Percentiles rank a stretch among this genome's conserved stretches.
Evolutionary conservation across 371 early-diverging fungal genomes (phyloP).

Genomic region (Lichtheimia hyalospora): DNA sequence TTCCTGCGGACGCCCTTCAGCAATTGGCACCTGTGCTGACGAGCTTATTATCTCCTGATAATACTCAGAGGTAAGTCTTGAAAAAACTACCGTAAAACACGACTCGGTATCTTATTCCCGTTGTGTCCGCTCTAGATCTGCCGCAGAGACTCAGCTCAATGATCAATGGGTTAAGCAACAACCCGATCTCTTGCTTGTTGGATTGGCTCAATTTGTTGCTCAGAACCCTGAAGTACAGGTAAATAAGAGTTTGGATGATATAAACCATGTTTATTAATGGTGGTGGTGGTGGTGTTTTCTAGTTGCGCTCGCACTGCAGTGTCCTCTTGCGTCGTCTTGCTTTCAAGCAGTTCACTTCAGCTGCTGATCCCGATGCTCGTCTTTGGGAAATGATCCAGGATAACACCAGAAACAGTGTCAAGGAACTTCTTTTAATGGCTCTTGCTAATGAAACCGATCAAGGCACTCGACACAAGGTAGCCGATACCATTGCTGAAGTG

Average conservation of each 20-base stretch:
- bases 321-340: slow-evolving; percentile 89
- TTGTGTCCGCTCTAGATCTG: slow-evolving; percentile 41
- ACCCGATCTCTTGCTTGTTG: slow-evolving; percentile 68
- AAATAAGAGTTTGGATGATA: slow-evolving; percentile 1
- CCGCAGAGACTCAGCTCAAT: slow-evolving; percentile 74
- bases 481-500: slow-evolving; percentile 90
- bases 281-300: slow-evolving; percentile 7
- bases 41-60: slow-evolving; percentile 62
- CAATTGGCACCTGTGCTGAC: slow-evolving; percentile 62
- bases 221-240: slow-evolving; percentile 57
- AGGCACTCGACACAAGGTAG: slow-evolving; percentile 83
- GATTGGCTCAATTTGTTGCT: slow-evolving; percentile 65
- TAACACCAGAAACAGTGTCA: slow-evolving; percentile 63
- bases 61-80: slow-evolving; percentile 39
- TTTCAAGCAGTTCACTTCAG: slow-evolving; percentile 58
- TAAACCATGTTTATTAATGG: background rate
- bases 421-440: slow-evolving; percentile 72
- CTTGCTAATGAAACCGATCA: slow-evolving; percentile 74
- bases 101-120: too few species aligned
- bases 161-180: slow-evolving; percentile 70
- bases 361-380: slow-evolving; percentile 49
- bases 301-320: slow-evolving; percentile 87
- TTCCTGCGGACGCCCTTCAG: slow-evolving; percentile 57
- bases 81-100: too few species aligned
- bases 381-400: slow-evolving; percentile 76